Evolutionary conservation across 345 rosid genomes (phyloP).

Genomic region (Laguncularia racemosa): DNA sequence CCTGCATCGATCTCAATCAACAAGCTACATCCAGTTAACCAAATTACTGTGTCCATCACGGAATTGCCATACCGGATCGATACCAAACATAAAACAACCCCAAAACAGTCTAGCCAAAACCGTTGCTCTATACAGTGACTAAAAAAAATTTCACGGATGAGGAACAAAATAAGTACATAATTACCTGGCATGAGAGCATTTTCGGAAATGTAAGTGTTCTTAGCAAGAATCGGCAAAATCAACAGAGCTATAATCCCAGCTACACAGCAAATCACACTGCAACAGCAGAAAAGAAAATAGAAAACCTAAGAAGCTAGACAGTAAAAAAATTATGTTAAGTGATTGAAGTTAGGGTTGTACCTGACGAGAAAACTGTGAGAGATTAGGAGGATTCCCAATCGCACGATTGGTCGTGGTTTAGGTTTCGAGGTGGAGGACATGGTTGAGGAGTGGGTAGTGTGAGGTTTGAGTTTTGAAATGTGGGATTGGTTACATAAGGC

Average conservation of each 20-base stretch:
- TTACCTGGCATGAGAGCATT: constrained; percentile 97
- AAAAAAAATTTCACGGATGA: neutral
- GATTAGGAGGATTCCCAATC: constrained; percentile 67
- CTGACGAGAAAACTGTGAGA: constrained; percentile 68
- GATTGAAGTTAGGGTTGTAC: constrained; percentile 16
- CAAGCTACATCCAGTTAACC: too few relatives aligned
- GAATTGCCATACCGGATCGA: too few relatives aligned
- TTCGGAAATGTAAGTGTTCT: constrained; percentile 94
- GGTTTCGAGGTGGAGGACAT: constrained; percentile 23
- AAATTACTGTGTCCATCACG: too few relatives aligned
- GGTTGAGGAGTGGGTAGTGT: neutral
- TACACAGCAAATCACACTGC: constrained; percentile 65
- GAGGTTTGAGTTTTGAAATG: neutral
- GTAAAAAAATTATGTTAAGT: neutral
- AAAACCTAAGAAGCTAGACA: neutral
- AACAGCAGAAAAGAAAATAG: constrained; percentile 4
- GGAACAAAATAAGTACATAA: neutral
- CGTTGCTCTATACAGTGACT: neutral
- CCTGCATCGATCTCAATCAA: too few relatives aligned
- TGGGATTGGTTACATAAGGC: too few relatives aligned
- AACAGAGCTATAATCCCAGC: constrained; percentile 74
- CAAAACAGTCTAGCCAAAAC: too few relatives aligned
- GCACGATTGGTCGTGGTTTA: constrained; percentile 73
- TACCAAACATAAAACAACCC: too few relatives aligned
- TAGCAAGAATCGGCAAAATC: constrained; percentile 73